phyloP scores from a whole-genome alignment of 2,329 filamentous ascomycete species.

The Pyrenophora graminea region DNA sequence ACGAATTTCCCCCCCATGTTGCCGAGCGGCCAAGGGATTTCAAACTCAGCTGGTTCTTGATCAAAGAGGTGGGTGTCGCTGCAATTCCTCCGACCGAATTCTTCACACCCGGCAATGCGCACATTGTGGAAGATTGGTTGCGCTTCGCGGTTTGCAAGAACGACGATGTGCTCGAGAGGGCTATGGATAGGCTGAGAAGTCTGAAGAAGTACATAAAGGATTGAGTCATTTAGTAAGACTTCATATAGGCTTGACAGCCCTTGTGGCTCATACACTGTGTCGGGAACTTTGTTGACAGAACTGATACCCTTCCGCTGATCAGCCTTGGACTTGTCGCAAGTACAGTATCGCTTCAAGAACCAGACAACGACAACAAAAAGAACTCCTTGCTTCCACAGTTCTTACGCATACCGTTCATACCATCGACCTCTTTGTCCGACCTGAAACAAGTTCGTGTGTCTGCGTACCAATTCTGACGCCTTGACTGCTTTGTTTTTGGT shows the following conservation, averaged over 20 bases:
- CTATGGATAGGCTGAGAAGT: conserved; percentile 55
- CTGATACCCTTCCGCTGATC: no score
- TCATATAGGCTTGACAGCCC: not conserved
- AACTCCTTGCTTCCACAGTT: not conserved
- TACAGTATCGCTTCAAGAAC: no score
- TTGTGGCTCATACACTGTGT: no score
- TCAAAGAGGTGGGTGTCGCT: conserved; percentile 93
- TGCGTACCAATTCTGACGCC: no score
- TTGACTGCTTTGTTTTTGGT: not conserved
- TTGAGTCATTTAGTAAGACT: conserved; percentile 1
- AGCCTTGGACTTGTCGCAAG: not conserved
- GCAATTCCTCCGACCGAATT: conserved; percentile 97
- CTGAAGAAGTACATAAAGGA: conserved; percentile 55
- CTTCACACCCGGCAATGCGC: conserved; percentile 82
- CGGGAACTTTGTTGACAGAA: no score
- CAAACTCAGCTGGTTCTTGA: conserved; percentile 93
- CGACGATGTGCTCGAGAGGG: conserved; percentile 69
- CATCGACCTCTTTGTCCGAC: not conserved
- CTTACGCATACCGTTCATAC: no score
- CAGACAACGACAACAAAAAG: not conserved
- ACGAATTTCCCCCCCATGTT: conserved; percentile 88
- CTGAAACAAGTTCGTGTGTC: not conserved
- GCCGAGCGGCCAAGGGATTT: conserved; percentile 87
- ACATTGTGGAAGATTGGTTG: conserved; percentile 89
- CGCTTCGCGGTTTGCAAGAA: conserved; percentile 97